phyloP scores from a whole-genome alignment of 139 green algal species.

The Micromonas pusilla region DNA sequence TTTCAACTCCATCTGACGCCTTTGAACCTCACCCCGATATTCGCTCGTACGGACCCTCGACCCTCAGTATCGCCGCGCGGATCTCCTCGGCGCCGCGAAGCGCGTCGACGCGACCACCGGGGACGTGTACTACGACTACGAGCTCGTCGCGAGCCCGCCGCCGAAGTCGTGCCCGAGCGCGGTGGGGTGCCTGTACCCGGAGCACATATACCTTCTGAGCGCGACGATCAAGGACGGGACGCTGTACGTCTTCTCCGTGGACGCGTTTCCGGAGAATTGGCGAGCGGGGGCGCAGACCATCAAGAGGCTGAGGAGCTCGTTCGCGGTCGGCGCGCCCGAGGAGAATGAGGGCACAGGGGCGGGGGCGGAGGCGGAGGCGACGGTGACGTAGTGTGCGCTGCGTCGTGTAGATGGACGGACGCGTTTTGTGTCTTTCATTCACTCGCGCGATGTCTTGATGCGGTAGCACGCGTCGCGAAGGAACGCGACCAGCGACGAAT shows the following conservation, averaged over 20 bases:
- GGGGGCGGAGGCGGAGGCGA: too few relatives aligned
- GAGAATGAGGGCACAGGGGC: too few relatives aligned
- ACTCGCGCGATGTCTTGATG: too few relatives aligned
- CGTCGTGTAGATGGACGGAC: too few relatives aligned
- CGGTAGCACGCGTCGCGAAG: too few relatives aligned
- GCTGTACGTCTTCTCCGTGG: neutral
- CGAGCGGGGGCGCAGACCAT: neutral
- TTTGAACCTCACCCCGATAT: too few relatives aligned
- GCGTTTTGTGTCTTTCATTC: too few relatives aligned
- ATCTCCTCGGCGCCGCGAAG: conserved; percentile 8
- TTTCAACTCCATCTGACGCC: too few relatives aligned
- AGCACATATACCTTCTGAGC: conserved; percentile 17
- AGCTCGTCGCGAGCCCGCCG: conserved; percentile 12
- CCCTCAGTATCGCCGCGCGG: neutral
- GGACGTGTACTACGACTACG: conserved; percentile 6
- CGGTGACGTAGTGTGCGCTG: too few relatives aligned
- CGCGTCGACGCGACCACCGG: neutral
- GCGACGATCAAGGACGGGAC: neutral
- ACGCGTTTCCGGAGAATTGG: conserved; percentile 9
- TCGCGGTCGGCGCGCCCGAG: neutral
- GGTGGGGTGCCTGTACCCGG: conserved; percentile 15
- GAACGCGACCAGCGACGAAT: too few relatives aligned
- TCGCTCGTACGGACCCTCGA: too few relatives aligned
- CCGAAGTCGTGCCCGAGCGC: conserved; percentile 5
- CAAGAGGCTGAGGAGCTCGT: neutral